Base-by-base conservation (phyloP, 2,329 filamentous ascomycete genomes). In the Nannizzia gypsea region DNA sequence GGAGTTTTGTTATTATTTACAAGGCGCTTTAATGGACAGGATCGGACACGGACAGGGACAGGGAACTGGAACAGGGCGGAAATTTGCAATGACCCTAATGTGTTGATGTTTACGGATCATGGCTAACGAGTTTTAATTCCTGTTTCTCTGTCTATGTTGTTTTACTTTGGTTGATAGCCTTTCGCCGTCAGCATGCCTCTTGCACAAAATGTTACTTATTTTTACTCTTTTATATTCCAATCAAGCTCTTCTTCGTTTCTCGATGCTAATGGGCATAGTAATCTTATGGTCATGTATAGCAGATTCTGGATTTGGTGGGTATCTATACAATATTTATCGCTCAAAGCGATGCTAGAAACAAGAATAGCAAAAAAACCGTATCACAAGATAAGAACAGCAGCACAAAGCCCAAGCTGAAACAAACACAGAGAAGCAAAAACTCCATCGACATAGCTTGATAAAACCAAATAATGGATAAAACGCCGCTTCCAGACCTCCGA, bases 21-120 rank as follows among this genome's bases (percentile, higher is more conserved):
- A 60, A 48, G 54, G 38, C 50, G 58, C n/a, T 44, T 42, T 40
- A 44, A 56, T 24, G 48, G 38, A 60, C 15, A 59, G 36, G 31
- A 55, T 31, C 42, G 44, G 31, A 13, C 31, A 36, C 31, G 31
- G 31, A 36, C 31, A 36, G 9, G 52, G 50, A 58, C 38, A 56
- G 17, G 54, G 56, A 59, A 60, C 46, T 8, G 31, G 31, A 36
- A 36, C 9, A 36, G 31, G 46, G 38, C 22, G 34, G 55, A 57
- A 17, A 28, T 40, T 36, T 48, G 34, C 34, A 59, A 52, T 31
- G 48, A 59, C 57, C 57, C 46, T 48, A 48, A 52, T 57, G 55
- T 44, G 26, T 28, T 57, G 22, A 57, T 44, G 55, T 57, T 40
- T 44, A 42, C 17, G 55, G 55, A 57, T 57, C 55, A 57, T 44